Evolutionary conservation across 2,329 filamentous ascomycete species (phyloP), one percentile per base, ranked within the genome.

Genomic region (Tolypocladium amazonense): DNA sequence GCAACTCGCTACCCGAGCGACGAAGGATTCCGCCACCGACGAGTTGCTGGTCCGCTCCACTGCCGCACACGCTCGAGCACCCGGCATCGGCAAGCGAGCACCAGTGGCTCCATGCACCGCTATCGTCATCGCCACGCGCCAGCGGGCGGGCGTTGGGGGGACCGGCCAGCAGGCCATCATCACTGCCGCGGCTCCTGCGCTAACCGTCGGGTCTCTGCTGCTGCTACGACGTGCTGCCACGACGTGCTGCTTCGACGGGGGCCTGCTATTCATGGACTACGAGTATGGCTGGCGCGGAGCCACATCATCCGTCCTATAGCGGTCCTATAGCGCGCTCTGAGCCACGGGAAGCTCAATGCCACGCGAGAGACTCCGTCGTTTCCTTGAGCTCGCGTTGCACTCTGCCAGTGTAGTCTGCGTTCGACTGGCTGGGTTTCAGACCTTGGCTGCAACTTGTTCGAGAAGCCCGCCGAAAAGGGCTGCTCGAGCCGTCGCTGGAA

Each of bases 381-480:
- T 52, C 27, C 47, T 33, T 52, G 47, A 52, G 14, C 45, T 33
- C 47, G 47, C 18, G 25, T 6, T 25, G 47, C 18, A 14, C 47
- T 9, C 25, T 8, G 4, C 30, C 37, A 11, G 23, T 27, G n/a
- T 43, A 52, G 45, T 7, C 15, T 27, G 47, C 45, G 25, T n/a
- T 25, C 38, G 27, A 55, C n/a, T 39, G 58, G 58, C 30, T n/a
- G 55, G 52, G 37, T 27, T 50, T 53, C 54, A 23, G 7, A 43
- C 25, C 41, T 45, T 33, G 30, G 54, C 30, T 20, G 54, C 58
- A 45, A 23, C 47, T 33, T 58, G 59, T 60, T 60, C 59, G 59
- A 60, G 59, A 60, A 58, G 59, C 38, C n/a, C 35, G 41, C 38
- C 23, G 14, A 47, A 30, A 35, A 41, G 12, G 39, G 43, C 20